A percentile compares a stretch with the other conserved stretches of the same genome.
These are phyloP conservation scores for Phytophthora agathidicida DNA, from an alignment of 352 stramenopile genomes.

Conservation along the genomic window DNA sequence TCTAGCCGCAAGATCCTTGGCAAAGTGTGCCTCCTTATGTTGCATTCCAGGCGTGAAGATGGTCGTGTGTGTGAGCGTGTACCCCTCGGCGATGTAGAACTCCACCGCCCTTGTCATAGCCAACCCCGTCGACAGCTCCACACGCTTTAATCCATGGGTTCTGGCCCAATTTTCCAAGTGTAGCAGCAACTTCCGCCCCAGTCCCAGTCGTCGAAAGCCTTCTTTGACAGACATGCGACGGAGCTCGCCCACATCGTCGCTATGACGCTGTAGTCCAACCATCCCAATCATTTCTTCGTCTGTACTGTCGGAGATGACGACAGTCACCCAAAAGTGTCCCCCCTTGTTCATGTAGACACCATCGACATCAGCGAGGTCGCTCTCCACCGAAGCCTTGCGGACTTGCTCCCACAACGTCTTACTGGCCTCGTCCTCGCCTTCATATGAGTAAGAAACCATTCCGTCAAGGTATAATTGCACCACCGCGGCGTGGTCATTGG, in stretches of 20 bases:
- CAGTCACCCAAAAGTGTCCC: slow-evolving; percentile 47
- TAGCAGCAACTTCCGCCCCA: slow-evolving; percentile 31
- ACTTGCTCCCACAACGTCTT: slow-evolving; percentile 22
- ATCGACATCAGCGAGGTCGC: slow-evolving; percentile 41
- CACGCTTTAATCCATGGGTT: slow-evolving; percentile 16
- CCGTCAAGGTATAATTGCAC: slow-evolving; percentile 37
- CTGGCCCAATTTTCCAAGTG: slow-evolving; percentile 40
- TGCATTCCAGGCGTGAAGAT: slow-evolving; percentile 26
- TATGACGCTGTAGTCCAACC: slow-evolving; percentile 38
- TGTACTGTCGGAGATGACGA: background rate
- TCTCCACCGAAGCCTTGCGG: slow-evolving; percentile 28
- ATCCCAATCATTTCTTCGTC: slow-evolving; percentile 30
- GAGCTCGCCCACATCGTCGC: slow-evolving; percentile 34
- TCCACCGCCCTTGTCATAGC: slow-evolving; percentile 26
- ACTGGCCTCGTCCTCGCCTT: slow-evolving; percentile 32
- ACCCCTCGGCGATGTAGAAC: slow-evolving; percentile 42
- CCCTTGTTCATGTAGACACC: slow-evolving; percentile 24
- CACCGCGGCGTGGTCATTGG: slow-evolving; percentile 26
- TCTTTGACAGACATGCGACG: slow-evolving; percentile 44
- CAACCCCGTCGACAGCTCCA: slow-evolving; percentile 39
- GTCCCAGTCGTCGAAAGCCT: slow-evolving; percentile 31
- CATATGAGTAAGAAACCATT: slow-evolving; percentile 36
- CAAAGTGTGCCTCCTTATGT: slow-evolving; percentile 28
- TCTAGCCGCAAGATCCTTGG: slow-evolving; percentile 26
- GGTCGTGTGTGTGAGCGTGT: slow-evolving; percentile 29